Percentiles rank a stretch among this genome's conserved stretches.
phyloP scores from a whole-genome alignment of 225 moss, liverwort and hornwort species.

The Takakia lepidozioides region DNA sequence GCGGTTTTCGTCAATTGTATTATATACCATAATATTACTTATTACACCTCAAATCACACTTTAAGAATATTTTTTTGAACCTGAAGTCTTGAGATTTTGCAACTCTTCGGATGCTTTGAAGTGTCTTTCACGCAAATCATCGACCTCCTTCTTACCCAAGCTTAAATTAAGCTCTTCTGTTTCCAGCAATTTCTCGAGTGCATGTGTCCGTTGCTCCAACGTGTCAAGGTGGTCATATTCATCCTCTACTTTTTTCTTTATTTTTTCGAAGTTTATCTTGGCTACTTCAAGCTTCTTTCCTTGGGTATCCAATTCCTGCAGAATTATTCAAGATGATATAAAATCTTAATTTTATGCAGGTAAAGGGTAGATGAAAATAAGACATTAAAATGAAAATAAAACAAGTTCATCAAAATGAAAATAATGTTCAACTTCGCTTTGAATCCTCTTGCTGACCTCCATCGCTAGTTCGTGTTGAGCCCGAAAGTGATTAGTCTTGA shows the following conservation, averaged over 20 bases:
- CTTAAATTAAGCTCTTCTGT: conserved; percentile 73
- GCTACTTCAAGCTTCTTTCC: conserved; percentile 49
- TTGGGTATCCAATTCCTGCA: conserved; percentile 70
- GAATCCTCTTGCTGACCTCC: too few relatives aligned
- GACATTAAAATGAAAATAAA: too few relatives aligned
- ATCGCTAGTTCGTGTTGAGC: conserved; percentile 53
- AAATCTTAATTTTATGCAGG: too few relatives aligned
- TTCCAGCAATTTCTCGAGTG: conserved; percentile 46
- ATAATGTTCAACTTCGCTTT: too few relatives aligned
- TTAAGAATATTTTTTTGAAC: too few relatives aligned
- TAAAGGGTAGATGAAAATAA: too few relatives aligned
- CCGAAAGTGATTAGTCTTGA: conserved; percentile 51
- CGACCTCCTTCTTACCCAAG: conserved; percentile 50
- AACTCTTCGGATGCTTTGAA: conserved; percentile 60
- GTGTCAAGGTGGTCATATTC: conserved; percentile 75
- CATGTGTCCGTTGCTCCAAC: conserved; percentile 60
- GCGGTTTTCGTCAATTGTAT: too few relatives aligned
- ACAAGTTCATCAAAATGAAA: too few relatives aligned
- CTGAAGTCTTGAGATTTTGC: conserved; percentile 32
- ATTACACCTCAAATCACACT: too few relatives aligned
- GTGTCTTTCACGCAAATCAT: conserved; percentile 53
- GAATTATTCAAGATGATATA: too few relatives aligned
- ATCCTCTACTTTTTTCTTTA: conserved; percentile 64
- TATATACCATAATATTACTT: too few relatives aligned
- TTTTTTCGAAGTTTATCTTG: conserved; percentile 30